These are phyloP conservation scores for Erodium moschatum DNA, from an alignment of 441 rosid species.

Conservation along the genomic window DNA sequence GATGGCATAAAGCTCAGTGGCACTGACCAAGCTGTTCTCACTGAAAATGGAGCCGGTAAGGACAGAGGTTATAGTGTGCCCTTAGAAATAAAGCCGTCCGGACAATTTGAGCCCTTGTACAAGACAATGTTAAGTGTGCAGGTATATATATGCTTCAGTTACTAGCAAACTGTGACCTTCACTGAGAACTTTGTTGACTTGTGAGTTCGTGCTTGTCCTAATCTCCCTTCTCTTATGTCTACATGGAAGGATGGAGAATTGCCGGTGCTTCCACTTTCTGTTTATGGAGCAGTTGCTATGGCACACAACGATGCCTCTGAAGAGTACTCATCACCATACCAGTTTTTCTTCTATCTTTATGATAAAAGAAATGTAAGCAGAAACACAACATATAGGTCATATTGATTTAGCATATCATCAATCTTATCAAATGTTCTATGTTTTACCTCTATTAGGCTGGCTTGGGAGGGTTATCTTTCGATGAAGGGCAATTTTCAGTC, in stretches of 20 bases:
- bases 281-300: slow-evolving; percentile 93
- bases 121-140: slow-evolving; percentile 65
- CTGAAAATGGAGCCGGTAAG: slow-evolving; percentile 49
- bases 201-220: background rate
- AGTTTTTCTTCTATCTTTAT: slow-evolving; percentile 82
- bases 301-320: slow-evolving; percentile 76
- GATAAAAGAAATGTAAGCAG: slow-evolving; percentile 73
- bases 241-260: slow-evolving; percentile 70
- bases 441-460: slow-evolving; percentile 46
- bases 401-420: background rate
- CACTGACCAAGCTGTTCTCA: slow-evolving; percentile 62
- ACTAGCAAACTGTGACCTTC: background rate
- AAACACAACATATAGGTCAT: background rate
- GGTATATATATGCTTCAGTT: slow-evolving; percentile 30
- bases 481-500: slow-evolving; percentile 91
- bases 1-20: slow-evolving; percentile 54
- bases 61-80: slow-evolving; percentile 54
- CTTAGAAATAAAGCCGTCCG: slow-evolving; percentile 79
- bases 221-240: slow-evolving; percentile 13
- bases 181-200: background rate
- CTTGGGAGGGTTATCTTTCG: slow-evolving; percentile 84
- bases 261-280: slow-evolving; percentile 85
- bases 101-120: slow-evolving; percentile 90
- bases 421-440: background rate
- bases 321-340: slow-evolving; percentile 84